Percentiles rank a stretch among this genome's conserved stretches.
Evolutionary conservation across 768 basidiomycete genomes (phyloP).

Genomic region (Tephrocybe sp.): DNA sequence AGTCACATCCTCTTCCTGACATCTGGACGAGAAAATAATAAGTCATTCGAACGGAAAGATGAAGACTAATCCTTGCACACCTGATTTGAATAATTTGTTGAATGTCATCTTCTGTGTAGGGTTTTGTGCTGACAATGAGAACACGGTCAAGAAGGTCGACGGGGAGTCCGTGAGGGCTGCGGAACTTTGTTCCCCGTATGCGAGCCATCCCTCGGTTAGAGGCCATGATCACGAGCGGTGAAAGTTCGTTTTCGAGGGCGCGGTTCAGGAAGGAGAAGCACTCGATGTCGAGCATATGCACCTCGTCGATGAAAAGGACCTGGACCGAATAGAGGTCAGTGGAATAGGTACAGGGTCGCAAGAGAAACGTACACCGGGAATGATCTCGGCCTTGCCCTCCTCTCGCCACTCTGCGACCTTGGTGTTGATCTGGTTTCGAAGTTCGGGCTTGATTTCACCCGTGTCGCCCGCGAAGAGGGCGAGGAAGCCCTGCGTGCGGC

Average conservation of each 20-base stretch:
- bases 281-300: conserved; percentile 99
- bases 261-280: conserved; percentile 99
- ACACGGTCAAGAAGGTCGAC: conserved; percentile 94
- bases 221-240: conserved; percentile 97
- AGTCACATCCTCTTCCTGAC: conserved; percentile 94
- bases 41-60: background rate
- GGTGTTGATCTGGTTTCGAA: conserved; percentile 94
- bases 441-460: conserved; percentile 97
- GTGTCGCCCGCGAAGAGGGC: conserved; percentile 95
- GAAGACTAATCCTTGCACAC: conserved; percentile 36
- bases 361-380: conserved; percentile 76
- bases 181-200: conserved; percentile 94
- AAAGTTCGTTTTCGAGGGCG: conserved; percentile 89
- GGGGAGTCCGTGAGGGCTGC: conserved; percentile 92
- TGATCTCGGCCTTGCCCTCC: conserved; percentile 97
- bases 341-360: background rate
- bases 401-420: conserved; percentile 98
- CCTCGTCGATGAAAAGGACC: conserved; percentile 99
- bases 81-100: conserved; percentile 92
- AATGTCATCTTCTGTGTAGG: conserved; percentile 82
- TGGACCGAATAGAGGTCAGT: conserved; percentile 27
- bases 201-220: conserved; percentile 94
- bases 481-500: conserved; percentile 96
- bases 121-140: conserved; percentile 91
- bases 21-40: conserved; percentile 41